A percentile compares a stretch with the other conserved stretches of the same genome.
phyloP scores from a whole-genome alignment of 345 rosid species.

The Viola odorata region DNA sequence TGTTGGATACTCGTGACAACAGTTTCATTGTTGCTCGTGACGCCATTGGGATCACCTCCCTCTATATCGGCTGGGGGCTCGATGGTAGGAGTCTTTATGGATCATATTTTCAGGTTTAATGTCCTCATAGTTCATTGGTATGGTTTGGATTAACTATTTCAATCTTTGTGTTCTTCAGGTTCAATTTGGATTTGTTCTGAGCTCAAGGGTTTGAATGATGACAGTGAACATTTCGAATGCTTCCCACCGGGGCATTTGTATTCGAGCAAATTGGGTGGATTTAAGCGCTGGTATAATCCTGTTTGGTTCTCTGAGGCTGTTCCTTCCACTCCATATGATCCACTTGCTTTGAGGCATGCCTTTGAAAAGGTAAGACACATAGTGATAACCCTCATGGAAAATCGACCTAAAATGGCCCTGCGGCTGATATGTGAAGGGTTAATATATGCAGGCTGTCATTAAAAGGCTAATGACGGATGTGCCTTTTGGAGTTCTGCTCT shows the following conservation, averaged over 20 bases:
- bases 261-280: slow-evolving; percentile 74
- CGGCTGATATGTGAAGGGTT: neutral
- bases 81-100: slow-evolving; percentile 43
- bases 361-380: slow-evolving; percentile 55
- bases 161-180: slow-evolving; percentile 30
- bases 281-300: slow-evolving; percentile 84
- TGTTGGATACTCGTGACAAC: slow-evolving; percentile 71
- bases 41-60: slow-evolving; percentile 90
- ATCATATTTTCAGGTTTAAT: neutral
- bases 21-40: slow-evolving; percentile 89
- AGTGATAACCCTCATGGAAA: neutral
- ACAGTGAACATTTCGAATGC: slow-evolving; percentile 78
- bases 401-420: neutral
- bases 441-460: slow-evolving; percentile 60
- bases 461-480: slow-evolving; percentile 94
- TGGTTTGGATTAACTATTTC: neutral
- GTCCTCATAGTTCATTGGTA: neutral
- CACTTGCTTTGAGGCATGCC: slow-evolving; percentile 58
- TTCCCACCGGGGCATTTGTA: slow-evolving; percentile 91
- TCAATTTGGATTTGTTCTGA: slow-evolving; percentile 87
- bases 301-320: slow-evolving; percentile 67
- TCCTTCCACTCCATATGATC: slow-evolving; percentile 74
- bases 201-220: slow-evolving; percentile 81
- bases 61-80: slow-evolving; percentile 91
- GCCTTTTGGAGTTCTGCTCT: slow-evolving; percentile 85